phyloP scores from a whole-genome alignment of 2,329 filamentous ascomycete genomes.

The Fusarium algeriense region DNA sequence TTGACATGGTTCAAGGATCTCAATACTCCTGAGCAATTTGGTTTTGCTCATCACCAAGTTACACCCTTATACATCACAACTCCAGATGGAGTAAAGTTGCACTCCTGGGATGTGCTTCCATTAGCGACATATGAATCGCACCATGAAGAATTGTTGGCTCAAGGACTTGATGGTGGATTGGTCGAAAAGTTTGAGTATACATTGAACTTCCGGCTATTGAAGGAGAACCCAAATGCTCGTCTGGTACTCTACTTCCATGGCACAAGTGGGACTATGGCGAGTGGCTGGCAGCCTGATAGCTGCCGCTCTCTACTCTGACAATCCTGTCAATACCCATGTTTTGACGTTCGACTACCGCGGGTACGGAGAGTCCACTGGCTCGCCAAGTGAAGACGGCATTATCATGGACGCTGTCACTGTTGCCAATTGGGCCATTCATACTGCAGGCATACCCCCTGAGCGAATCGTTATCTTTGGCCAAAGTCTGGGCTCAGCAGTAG shows the following conservation, averaged over 20 bases:
- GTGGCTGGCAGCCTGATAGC: conserved; percentile 65
- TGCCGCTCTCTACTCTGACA: conserved; percentile 67
- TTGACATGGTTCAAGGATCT: conserved; percentile 66
- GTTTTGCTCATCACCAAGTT: conserved; percentile 77
- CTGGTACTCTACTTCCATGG: conserved; percentile 67
- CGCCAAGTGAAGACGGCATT: conserved; percentile 67
- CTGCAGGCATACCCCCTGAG: conserved; percentile 63
- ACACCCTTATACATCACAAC: conserved; percentile 76
- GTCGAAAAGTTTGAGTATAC: conserved; percentile 32
- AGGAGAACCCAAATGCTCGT: conserved; percentile 58
- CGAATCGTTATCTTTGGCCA: conserved; percentile 71
- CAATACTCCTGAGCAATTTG: conserved; percentile 74
- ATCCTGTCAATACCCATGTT: conserved; percentile 66
- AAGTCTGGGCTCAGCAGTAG: conserved; percentile 64
- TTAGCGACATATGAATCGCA: conserved; percentile 60
- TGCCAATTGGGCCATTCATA: conserved; percentile 65
- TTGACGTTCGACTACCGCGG: conserved; percentile 73
- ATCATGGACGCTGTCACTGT: conserved; percentile 65
- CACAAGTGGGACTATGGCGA: conserved; percentile 67
- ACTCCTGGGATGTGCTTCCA: conserved; percentile 80
- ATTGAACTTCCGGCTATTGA: conserved; percentile 58
- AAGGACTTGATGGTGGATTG: conserved; percentile 9
- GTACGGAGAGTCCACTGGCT: conserved; percentile 66
- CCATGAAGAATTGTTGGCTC: conserved; percentile 57
- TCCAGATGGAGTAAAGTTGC: conserved; percentile 72